A percentile compares a stretch with the other conserved stretches of the same genome.
Evolutionary conservation across 164 flowering plant genomes (phyloP).

Genomic region (Pachysandra terminalis): DNA sequence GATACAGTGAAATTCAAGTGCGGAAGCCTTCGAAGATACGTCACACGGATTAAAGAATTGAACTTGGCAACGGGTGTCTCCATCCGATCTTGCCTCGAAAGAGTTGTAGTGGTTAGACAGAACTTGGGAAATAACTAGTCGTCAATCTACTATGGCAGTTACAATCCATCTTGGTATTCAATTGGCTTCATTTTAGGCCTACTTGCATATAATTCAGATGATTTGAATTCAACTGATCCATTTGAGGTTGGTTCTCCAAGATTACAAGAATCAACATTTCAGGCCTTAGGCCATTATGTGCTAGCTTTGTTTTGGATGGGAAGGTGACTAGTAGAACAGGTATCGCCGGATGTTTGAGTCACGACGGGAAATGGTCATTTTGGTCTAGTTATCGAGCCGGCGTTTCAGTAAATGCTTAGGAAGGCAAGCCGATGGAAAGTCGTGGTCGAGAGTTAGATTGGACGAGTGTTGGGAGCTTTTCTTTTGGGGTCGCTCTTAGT

Average conservation of each 20-base stretch:
- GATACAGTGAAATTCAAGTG: constrained; percentile 55
- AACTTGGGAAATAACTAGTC: no score
- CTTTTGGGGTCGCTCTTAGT: no score
- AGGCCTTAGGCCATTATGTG: constrained; percentile 48
- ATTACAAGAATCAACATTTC: constrained; percentile 25
- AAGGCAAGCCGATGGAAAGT: no score
- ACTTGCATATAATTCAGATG: no score
- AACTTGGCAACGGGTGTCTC: constrained; percentile 40
- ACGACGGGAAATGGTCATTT: no score
- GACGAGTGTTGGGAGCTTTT: no score
- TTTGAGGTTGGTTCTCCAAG: constrained; percentile 42
- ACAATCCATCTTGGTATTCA: no score
- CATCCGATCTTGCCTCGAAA: constrained; percentile 68
- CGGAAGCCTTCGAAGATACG: constrained; percentile 78
- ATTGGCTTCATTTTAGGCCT: no score
- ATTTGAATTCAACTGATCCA: constrained; percentile 42
- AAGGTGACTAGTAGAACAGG: constrained; percentile 44
- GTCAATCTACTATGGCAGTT: no score
- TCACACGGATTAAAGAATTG: constrained; percentile 63
- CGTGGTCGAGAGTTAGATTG: constrained; percentile 55
- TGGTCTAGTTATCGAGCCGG: constrained; percentile 36
- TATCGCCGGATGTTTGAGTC: no score
- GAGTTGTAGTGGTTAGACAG: no score
- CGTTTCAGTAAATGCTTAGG: constrained; percentile 17
- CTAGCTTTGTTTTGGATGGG: constrained; percentile 57